phyloP scores from a whole-genome alignment of 352 stramenopile genomes.

The Globisporangium recalcitrans region DNA sequence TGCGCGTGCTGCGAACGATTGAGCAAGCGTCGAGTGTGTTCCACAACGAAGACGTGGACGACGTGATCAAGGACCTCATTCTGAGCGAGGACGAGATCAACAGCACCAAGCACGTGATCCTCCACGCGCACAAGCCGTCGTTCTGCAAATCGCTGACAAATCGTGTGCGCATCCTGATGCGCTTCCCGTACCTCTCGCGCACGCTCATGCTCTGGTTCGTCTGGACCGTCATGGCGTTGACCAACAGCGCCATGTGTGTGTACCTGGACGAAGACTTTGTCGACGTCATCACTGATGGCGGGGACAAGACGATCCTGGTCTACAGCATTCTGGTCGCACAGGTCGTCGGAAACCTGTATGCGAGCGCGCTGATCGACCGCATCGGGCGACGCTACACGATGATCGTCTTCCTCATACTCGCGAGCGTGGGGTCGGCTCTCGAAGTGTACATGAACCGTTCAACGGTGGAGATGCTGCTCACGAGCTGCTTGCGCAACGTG shows the following conservation, averaged over 20 bases:
- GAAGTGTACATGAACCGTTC: slow-evolving; percentile 20
- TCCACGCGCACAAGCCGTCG: slow-evolving; percentile 13
- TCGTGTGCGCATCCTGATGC: slow-evolving; percentile 31
- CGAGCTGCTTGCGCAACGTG: not conserved
- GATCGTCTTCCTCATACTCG: slow-evolving; percentile 11
- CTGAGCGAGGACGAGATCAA: not conserved
- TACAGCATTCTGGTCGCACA: slow-evolving; percentile 14
- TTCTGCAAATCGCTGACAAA: slow-evolving; percentile 21
- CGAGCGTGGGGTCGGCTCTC: slow-evolving; percentile 9
- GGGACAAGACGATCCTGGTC: not conserved
- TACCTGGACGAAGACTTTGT: slow-evolving; percentile 20
- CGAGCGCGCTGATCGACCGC: slow-evolving; percentile 28
- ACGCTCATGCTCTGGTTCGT: slow-evolving; percentile 44
- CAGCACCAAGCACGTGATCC: not conserved
- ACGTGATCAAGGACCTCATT: not conserved
- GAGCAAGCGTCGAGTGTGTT: slow-evolving; percentile 18
- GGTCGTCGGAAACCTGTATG: slow-evolving; percentile 29
- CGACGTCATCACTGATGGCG: slow-evolving; percentile 12
- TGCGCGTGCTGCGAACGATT: slow-evolving; percentile 41
- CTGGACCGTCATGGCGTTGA: slow-evolving; percentile 26
- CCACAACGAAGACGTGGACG: not conserved
- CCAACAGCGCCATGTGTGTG: slow-evolving; percentile 21
- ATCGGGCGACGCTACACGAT: slow-evolving; percentile 25
- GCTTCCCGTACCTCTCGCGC: slow-evolving; percentile 24
- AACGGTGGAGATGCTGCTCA: slow-evolving; percentile 4